Evolutionary conservation across 768 basidiomycete species (phyloP).

Genomic region (Hebeloma cylindrosporum): DNA sequence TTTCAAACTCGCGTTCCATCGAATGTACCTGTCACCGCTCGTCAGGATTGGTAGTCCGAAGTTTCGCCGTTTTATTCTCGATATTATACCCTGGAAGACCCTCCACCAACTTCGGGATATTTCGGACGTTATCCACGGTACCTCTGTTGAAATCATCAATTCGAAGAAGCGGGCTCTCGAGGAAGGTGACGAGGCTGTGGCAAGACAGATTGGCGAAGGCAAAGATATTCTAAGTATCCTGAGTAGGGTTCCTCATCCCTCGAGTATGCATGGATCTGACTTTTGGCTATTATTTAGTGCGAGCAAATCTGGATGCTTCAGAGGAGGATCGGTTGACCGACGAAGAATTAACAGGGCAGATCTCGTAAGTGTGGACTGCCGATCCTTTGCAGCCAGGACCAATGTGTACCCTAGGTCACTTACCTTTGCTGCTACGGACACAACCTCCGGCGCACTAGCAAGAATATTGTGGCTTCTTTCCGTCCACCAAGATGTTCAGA

Average conservation of each 20-base stretch:
- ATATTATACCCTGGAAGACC: constrained; percentile 31
- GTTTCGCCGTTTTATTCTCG: constrained; percentile 34
- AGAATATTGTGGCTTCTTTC: constrained; percentile 35
- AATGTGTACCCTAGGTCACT: constrained; percentile 27
- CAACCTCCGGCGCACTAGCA: constrained; percentile 37
- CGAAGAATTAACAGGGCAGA: constrained; percentile 36
- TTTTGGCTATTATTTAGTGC: constrained; percentile 29
- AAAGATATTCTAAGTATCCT: constrained; percentile 49
- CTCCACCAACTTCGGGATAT: constrained; percentile 35
- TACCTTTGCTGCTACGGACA: constrained; percentile 43
- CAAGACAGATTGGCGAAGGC: constrained; percentile 33
- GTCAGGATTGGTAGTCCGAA: constrained; percentile 25
- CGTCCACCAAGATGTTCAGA: constrained; percentile 36
- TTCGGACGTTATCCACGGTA: constrained; percentile 34
- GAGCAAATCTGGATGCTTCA: constrained; percentile 34
- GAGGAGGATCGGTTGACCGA: constrained; percentile 35
- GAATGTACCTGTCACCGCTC: constrained; percentile 15
- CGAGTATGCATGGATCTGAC: background rate
- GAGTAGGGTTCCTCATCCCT: constrained; percentile 29
- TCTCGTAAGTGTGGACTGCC: constrained; percentile 25
- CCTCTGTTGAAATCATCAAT: constrained; percentile 35
- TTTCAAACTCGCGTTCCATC: background rate
- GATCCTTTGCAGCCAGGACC: background rate
- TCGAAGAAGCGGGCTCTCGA: constrained; percentile 36
- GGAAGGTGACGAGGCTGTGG: constrained; percentile 33